Conservation (phyloP, 768 basidiomycete species). For the Scleroderma bovista region DNA sequence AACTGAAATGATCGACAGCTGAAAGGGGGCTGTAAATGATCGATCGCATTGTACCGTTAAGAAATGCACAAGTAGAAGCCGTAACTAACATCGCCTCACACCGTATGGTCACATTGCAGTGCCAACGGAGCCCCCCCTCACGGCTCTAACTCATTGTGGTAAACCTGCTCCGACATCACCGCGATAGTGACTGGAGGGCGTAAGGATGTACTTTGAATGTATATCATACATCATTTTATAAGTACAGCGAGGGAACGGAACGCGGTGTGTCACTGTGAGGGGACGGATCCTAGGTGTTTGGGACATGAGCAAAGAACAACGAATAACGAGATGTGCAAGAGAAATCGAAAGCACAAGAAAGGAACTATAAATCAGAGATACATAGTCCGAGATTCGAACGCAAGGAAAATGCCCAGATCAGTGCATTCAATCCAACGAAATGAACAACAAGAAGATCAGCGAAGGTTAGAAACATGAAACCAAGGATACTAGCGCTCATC, state of each 20-base stretch:
- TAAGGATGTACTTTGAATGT: constrained; percentile 7
- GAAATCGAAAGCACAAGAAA: constrained; percentile 22
- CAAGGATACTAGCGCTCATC: constrained; percentile 10
- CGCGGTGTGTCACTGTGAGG: neutral
- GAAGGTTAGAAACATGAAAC: neutral
- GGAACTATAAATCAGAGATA: constrained; percentile 25
- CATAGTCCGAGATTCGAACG: constrained; percentile 20
- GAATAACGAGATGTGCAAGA: constrained; percentile 8
- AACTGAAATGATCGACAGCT: neutral
- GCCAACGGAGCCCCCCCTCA: neutral
- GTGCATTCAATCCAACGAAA: constrained; percentile 4
- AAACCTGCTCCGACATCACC: neutral
- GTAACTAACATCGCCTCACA: too few species aligned
- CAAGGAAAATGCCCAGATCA: constrained; percentile 2
- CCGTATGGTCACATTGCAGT: constrained; percentile 1
- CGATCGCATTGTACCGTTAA: neutral
- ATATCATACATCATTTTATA: constrained; percentile 21
- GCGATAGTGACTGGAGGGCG: neutral
- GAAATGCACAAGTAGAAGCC: too few species aligned
- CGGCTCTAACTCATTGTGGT: neutral
- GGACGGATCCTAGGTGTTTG: constrained; percentile 3
- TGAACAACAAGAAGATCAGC: neutral
- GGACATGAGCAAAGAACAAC: neutral
- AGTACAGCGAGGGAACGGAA: constrained; percentile 22
- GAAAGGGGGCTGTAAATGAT: constrained; percentile 1